Base-by-base conservation (phyloP, 192 early-diverging fungal genomes). In the Helicostylum pulchrum region DNA sequence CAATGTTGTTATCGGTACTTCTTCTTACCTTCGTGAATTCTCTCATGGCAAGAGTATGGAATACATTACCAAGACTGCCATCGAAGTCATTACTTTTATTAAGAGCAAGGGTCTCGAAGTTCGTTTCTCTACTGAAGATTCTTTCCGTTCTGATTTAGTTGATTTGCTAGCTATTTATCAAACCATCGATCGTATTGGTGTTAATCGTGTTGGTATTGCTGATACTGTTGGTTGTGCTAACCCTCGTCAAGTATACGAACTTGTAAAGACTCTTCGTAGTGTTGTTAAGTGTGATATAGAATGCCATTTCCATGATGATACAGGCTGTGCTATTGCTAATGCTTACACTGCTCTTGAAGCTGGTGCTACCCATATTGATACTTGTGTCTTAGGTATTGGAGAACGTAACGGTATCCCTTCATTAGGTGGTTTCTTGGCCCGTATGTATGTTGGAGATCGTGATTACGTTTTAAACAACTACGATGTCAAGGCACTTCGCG, bases 301-400 rank as follows among this genome's bases (percentile, higher is more conserved):
- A 79, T 94, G 92, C 79, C 97, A 99, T 76, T 99, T 99, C 90
- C 97, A 99, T 81, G 93, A 99, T 76, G 96, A 99, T 78, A 99
- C 97, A 23, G 94, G 94, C 34, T 99, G 97, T 72, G 94, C 95
- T 21, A 96, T 97, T 65, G 97, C 95, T 49, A 99, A 99, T 74
- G 93, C 97, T 42, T 96, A 95, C 66, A 92, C 94, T 31, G 94
- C 95, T 4, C 80, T 99, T 51, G 94, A 97, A 78, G 95, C 94
- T 48, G 97, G 97, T 26, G 95, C 95, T n/a, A 99, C 97, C 0
- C 97, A 99, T 76, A 95, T 99, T 68, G 95, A 99, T 78, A 99
- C 97, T 9, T 94, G 91, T 15, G 92, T 99, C 3, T 82, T 99
- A 43, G 97, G 97, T 60, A 99, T 99, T 72, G 97, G 97, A 30